Evolutionary conservation across 2,329 filamentous ascomycete genomes (phyloP).

Genomic region (Ophiostoma sp.): DNA sequence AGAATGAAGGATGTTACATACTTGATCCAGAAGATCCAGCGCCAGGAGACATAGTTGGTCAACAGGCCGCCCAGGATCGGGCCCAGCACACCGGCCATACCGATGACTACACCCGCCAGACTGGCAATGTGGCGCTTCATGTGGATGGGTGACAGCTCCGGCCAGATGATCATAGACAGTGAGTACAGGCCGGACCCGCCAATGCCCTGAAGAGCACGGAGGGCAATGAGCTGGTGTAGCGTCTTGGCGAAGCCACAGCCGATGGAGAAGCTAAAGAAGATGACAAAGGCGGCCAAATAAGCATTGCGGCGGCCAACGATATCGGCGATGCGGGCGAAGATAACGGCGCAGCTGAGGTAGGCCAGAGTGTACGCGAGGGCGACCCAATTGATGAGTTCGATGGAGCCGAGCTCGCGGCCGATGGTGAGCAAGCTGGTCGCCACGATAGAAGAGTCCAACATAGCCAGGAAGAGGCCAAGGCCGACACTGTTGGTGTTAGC

Average conservation of each 20-base stretch:
- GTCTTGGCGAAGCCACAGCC: conserved; percentile 52
- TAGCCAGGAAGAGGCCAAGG: conserved; percentile 57
- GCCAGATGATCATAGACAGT: conserved; percentile 56
- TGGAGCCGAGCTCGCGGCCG: conserved; percentile 50
- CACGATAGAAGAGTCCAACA: conserved; percentile 61
- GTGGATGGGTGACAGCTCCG: conserved; percentile 49
- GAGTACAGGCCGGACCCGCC: conserved; percentile 58
- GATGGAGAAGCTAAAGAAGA: conserved; percentile 59
- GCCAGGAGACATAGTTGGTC: conserved; percentile 52
- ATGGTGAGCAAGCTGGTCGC: conserved; percentile 60
- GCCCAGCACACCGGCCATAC: conserved; percentile 51
- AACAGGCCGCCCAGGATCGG: conserved; percentile 54
- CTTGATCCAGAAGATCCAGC: conserved; percentile 63
- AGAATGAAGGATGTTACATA: conserved; percentile 35
- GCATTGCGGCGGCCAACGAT: conserved; percentile 55
- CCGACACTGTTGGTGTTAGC: conserved; percentile 42
- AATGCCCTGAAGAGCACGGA: conserved; percentile 52
- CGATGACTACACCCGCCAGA: conserved; percentile 51
- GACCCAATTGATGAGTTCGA: conserved; percentile 53
- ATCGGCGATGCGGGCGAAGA: conserved; percentile 57
- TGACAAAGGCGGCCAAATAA: conserved; percentile 50
- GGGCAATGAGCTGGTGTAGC: conserved; percentile 50
- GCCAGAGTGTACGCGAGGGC: conserved; percentile 57
- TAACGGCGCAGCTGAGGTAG: conserved; percentile 58
- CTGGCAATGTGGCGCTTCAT: conserved; percentile 47